Evolutionary conservation across 2,329 filamentous ascomycete species (phyloP).

Genomic region (Penicillium olsonii): DNA sequence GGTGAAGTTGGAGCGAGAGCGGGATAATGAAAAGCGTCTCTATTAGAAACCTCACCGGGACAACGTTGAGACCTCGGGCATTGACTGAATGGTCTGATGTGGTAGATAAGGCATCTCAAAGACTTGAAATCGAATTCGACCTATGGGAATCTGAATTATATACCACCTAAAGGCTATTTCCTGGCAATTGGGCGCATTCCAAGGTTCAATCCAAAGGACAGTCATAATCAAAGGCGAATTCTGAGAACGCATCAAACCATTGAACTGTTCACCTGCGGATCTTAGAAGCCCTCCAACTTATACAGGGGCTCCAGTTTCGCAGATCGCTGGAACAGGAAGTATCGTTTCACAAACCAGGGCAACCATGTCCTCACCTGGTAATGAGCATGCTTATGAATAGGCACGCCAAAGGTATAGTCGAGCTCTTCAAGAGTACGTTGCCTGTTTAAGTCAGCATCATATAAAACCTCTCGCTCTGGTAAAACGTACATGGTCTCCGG

Average conservation of each 20-base stretch:
- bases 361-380: conserved; percentile 43
- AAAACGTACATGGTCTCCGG: conserved; percentile 40
- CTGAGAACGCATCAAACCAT: background rate
- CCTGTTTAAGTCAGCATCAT: conserved; percentile 3
- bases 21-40: conserved; percentile 23
- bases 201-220: background rate
- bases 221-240: background rate
- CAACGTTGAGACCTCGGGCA: too few species aligned
- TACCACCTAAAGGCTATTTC: background rate
- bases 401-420: conserved; percentile 52
- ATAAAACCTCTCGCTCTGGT: background rate
- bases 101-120: too few species aligned
- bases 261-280: background rate
- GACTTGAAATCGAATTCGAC: background rate
- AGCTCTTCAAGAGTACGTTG: conserved; percentile 33
- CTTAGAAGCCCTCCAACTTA: conserved; percentile 23
- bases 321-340: conserved; percentile 41
- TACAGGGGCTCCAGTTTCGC: conserved; percentile 38
- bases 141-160: too few species aligned
- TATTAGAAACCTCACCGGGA: too few species aligned
- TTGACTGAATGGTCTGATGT: too few species aligned
- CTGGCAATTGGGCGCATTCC: conserved; percentile 9
- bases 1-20: conserved; percentile 37
- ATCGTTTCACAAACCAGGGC: conserved; percentile 51
- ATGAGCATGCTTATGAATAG: conserved; percentile 41